Conservation (phyloP, 768 basidiomycete genomes). For the Hericium erinaceus region DNA sequence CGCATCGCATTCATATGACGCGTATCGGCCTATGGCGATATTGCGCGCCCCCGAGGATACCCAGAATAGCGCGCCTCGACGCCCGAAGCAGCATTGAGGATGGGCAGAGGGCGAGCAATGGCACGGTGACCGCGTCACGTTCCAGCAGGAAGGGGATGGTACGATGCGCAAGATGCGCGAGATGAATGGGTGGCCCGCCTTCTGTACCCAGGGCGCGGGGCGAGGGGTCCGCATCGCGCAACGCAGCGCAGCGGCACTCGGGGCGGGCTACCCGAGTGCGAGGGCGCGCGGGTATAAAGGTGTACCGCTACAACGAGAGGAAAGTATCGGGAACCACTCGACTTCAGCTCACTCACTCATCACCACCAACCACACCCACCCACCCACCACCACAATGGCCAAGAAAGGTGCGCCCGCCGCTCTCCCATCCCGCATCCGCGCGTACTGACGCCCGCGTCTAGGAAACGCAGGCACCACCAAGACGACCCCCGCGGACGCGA, state of each 20-base stretch:
- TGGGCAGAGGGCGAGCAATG: too few species aligned
- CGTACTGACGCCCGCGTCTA: background rate
- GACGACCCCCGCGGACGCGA: too few species aligned
- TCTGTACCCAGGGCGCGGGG: background rate
- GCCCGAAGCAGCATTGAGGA: too few species aligned
- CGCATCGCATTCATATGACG: too few species aligned
- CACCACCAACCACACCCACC: background rate
- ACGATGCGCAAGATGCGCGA: background rate
- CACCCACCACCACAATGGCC: background rate
- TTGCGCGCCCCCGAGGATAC: background rate
- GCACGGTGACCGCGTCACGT: too few species aligned
- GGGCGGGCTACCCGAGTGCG: background rate
- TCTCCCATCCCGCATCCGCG: too few species aligned
- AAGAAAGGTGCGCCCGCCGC: slow-evolving; percentile 7
- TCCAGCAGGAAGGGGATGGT: too few species aligned
- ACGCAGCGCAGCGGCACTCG: background rate
- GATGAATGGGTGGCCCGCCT: background rate
- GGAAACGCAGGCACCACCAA: background rate
- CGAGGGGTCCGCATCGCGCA: background rate
- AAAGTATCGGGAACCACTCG: background rate
- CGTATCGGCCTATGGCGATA: background rate
- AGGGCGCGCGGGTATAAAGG: background rate
- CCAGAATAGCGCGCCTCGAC: slow-evolving; percentile 4
- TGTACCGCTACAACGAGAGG: background rate
- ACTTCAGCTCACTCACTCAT: background rate